Conservation (phyloP, 306 rosid species). For the Cicer yamashitae region DNA sequence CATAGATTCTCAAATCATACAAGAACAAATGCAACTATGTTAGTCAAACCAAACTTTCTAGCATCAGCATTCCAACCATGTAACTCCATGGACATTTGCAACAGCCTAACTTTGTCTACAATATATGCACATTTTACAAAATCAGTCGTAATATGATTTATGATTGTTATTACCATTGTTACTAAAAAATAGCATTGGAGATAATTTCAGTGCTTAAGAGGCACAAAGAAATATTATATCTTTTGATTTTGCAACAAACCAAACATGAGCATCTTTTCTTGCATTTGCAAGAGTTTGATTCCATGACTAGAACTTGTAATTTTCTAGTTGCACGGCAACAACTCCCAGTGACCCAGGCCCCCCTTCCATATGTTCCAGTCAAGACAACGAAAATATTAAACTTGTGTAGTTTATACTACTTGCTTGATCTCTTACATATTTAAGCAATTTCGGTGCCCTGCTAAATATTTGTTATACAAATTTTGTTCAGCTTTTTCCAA, state of each 20-base stretch:
- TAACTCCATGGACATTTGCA: conserved; percentile 3
- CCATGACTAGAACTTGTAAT: neutral
- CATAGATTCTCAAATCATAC: neutral
- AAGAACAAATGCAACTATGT: neutral
- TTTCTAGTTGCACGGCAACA: neutral
- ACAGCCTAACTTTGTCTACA: neutral
- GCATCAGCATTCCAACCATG: neutral
- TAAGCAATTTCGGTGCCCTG: neutral
- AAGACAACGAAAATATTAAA: neutral
- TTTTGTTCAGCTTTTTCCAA: too few species aligned
- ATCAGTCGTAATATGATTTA: conserved; percentile 10
- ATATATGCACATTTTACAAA: neutral
- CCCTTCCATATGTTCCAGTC: neutral
- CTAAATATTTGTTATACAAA: neutral
- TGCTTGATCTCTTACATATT: neutral
- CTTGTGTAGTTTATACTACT: neutral
- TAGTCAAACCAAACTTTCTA: neutral
- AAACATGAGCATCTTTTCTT: neutral
- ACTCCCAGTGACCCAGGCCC: neutral
- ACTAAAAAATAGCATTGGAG: conserved; percentile 18
- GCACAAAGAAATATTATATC: conserved; percentile 14
- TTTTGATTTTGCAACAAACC: neutral
- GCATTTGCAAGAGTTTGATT: neutral
- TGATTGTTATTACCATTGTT: neutral
- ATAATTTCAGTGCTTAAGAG: conserved; percentile 18